Conservation (phyloP, 176 grass and related monocot genomes). For the Lolium rigidum region DNA sequence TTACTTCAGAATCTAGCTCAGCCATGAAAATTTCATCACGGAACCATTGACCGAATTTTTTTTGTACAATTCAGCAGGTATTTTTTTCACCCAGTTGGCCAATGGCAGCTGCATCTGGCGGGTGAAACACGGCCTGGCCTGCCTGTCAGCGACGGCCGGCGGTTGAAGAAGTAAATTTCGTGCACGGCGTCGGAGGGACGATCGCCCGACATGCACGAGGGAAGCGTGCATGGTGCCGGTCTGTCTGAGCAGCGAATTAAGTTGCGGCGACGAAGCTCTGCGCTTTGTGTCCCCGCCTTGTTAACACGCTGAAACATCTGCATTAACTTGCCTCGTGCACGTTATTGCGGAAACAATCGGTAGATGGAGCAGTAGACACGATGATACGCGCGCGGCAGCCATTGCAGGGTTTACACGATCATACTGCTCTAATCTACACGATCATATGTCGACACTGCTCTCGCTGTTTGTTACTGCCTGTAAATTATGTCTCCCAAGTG, state of each 20-base stretch:
- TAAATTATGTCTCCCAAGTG: too few species aligned
- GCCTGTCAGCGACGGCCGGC: background rate
- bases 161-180: background rate
- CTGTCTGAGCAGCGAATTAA: constrained; percentile 19
- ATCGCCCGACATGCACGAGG: constrained; percentile 47
- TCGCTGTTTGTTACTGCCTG: background rate
- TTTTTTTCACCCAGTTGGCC: background rate
- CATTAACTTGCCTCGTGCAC: background rate
- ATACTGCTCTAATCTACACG: background rate
- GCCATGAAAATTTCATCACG: background rate
- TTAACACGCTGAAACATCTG: constrained; percentile 12
- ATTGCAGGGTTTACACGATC: constrained; percentile 22
- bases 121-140: background rate
- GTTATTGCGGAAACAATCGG: background rate
- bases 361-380: constrained; percentile 34
- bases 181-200: constrained; percentile 9
- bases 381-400: constrained; percentile 32
- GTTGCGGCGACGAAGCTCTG: constrained; percentile 31
- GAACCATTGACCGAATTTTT: background rate
- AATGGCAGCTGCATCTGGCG: background rate
- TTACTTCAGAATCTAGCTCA: constrained; percentile 26
- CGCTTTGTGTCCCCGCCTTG: constrained; percentile 34
- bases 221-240: constrained; percentile 46
- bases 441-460: background rate
- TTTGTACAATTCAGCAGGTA: background rate